Base-by-base conservation (phyloP, 805 yeast species). In the Yarrowia porcina region DNA sequence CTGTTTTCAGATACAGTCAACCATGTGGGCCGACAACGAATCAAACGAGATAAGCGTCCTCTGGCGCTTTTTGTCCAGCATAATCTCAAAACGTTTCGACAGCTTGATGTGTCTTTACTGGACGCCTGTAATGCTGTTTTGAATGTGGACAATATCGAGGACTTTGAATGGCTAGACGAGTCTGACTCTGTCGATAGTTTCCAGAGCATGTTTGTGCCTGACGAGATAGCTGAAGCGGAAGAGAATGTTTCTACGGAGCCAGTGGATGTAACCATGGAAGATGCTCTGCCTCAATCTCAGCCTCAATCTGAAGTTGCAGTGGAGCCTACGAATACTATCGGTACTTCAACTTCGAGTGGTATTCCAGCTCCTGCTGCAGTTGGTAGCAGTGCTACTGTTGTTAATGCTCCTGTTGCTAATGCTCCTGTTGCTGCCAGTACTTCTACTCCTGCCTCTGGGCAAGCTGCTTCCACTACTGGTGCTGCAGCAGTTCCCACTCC, bases 141-240 rank as follows among this genome's bases (percentile, higher is more conserved):
- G 25, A 44, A 44, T 12, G 59, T 52, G n/a, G 44, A 52, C 13
- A 21, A 36, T n/a, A 52, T 52, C 21, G 59, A 35, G 44, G 59
- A 52, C 33, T 52, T 15, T n/a, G 44, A 35, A 52, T 52, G 59
- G 59, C 18, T 52, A 35, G 59, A 52, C 42, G 59, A 52, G 44
- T 15, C 23, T 10, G 59, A 52, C 4, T 33, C 59, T 23, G 33
- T 52, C 9, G 41, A 36, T 4, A 52, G 44, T 33, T 52, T 20
- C 33, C 42, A 36, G 44, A 52, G 59, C 25, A n/a, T 52, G 44
- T 52, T 52, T 36, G 59, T 52, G 23, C 44, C 42, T 4, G 59
- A 52, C 4, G 7, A 18, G 13, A 15, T 17, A 4, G 33, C 12
- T 13, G 27, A 11, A 27, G 44, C 2, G 4, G 44, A 17, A n/a